A percentile compares a stretch with the other conserved stretches of the same genome.
These are phyloP conservation scores for Boletus tylopilopsis DNA, from an alignment of 768 basidiomycete genomes.

Conservation along the genomic window DNA sequence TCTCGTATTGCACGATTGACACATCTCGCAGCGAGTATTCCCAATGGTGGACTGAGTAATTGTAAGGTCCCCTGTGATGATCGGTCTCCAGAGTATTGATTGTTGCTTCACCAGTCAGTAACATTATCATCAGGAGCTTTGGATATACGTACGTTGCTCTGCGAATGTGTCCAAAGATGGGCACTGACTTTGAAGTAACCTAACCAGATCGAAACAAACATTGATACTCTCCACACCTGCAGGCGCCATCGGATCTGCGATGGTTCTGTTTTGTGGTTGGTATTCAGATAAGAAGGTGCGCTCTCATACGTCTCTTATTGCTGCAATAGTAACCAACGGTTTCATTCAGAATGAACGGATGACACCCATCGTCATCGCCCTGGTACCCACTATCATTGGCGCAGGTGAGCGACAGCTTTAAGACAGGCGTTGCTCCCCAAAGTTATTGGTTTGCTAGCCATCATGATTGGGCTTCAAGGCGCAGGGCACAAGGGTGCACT, in stretches of 20 bases:
- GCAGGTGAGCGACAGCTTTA: slow-evolving; percentile 34
- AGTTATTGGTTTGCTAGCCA: slow-evolving; percentile 27
- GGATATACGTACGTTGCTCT: slow-evolving; percentile 51
- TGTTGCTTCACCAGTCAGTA: slow-evolving; percentile 42
- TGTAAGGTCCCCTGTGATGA: slow-evolving; percentile 39
- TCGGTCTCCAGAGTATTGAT: neutral
- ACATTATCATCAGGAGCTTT: slow-evolving; percentile 58
- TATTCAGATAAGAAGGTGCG: slow-evolving; percentile 60
- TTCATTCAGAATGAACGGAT: slow-evolving; percentile 49
- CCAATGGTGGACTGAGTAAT: slow-evolving; percentile 61
- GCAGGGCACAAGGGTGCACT: slow-evolving; percentile 47
- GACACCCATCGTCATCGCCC: slow-evolving; percentile 54
- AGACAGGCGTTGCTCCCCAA: neutral
- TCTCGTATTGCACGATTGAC: neutral
- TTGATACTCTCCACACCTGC: slow-evolving; percentile 47
- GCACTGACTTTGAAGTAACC: neutral
- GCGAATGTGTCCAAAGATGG: neutral
- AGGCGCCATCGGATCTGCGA: slow-evolving; percentile 47
- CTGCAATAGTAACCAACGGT: neutral
- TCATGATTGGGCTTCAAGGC: slow-evolving; percentile 52
- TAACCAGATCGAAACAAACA: slow-evolving; percentile 57
- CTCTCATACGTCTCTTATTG: neutral
- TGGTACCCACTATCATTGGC: slow-evolving; percentile 58
- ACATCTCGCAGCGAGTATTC: slow-evolving; percentile 50
- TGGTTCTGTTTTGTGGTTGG: slow-evolving; percentile 54